Percentiles rank a stretch among this genome's conserved stretches.
phyloP scores from a whole-genome alignment of 805 yeast species.

The Spencermartinsiella europaea region DNA sequence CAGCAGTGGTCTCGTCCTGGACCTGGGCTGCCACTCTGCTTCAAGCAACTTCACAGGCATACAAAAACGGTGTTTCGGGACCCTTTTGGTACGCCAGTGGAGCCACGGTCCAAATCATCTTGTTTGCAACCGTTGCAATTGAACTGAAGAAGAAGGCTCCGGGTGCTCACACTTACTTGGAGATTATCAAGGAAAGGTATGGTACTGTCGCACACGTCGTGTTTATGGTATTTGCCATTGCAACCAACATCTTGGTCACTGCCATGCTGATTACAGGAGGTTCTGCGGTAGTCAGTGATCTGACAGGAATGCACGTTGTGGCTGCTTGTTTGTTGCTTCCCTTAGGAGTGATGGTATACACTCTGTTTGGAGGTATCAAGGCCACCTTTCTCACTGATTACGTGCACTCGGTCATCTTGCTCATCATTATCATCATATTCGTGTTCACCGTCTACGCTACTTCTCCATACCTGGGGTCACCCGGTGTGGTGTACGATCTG shows the following conservation, averaged over 20 bases:
- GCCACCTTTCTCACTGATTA: slow-evolving; percentile 80
- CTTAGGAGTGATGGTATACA: slow-evolving; percentile 68
- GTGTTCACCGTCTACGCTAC: slow-evolving; percentile 75
- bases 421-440: slow-evolving; percentile 73
- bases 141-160: slow-evolving; percentile 88
- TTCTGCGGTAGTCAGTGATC: slow-evolving; percentile 69
- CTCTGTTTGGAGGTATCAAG: slow-evolving; percentile 75
- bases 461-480: slow-evolving; percentile 69
- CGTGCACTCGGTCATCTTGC: slow-evolving; percentile 73
- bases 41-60: slow-evolving; percentile 73
- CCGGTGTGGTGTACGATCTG: slow-evolving; percentile 71
- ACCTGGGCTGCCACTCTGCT: slow-evolving; percentile 84
- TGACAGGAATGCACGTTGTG: slow-evolving; percentile 77
- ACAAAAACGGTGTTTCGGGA: slow-evolving; percentile 72
- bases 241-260: slow-evolving; percentile 84
- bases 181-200: slow-evolving; percentile 74
- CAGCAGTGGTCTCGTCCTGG: slow-evolving; percentile 94
- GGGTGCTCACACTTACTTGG: slow-evolving; percentile 85
- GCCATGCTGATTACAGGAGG: slow-evolving; percentile 93
- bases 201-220: slow-evolving; percentile 66
- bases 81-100: slow-evolving; percentile 87
- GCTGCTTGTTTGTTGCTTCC: slow-evolving; percentile 84
- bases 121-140: slow-evolving; percentile 82
- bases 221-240: slow-evolving; percentile 68
- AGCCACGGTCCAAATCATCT: slow-evolving; percentile 80